These are phyloP conservation scores for Populus hybrid DNA, from an alignment of 441 rosid species.

Conservation along the genomic window DNA sequence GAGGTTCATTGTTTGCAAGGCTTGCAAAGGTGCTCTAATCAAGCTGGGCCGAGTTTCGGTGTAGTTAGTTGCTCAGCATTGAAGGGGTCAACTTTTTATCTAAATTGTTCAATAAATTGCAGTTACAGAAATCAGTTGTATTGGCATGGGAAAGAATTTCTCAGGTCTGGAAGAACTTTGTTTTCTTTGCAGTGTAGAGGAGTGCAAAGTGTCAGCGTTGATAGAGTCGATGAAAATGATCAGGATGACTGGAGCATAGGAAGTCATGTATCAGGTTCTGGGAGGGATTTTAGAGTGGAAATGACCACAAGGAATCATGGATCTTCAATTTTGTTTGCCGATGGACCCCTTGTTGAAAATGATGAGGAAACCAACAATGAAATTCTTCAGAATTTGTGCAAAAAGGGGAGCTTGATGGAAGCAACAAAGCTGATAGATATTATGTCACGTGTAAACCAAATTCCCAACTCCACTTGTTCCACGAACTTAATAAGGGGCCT, in stretches of 20 bases:
- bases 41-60: constrained; percentile 6
- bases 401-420: constrained; percentile 41
- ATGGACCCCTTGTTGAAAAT: constrained; percentile 55
- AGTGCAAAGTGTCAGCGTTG: constrained; percentile 32
- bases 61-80: neutral
- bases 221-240: constrained; percentile 35
- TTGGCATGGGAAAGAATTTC: constrained; percentile 27
- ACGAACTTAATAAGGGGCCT: constrained; percentile 64
- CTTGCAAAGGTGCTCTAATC: constrained; percentile 28
- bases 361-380: constrained; percentile 57
- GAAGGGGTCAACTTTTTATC: constrained; percentile 15
- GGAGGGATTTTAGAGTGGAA: constrained; percentile 29
- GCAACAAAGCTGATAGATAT: constrained; percentile 61
- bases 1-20: constrained; percentile 29
- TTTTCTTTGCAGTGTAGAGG: constrained; percentile 30
- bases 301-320: constrained; percentile 23
- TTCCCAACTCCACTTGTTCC: constrained; percentile 74
- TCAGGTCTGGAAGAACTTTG: constrained; percentile 19
- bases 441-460: constrained; percentile 70
- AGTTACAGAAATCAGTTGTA: constrained; percentile 13
- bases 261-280: constrained; percentile 18
- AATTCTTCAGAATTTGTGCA: constrained; percentile 56
- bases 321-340: constrained; percentile 23
- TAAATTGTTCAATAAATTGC: constrained; percentile 17
- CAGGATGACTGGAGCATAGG: constrained; percentile 42